These are phyloP conservation scores for Arbutus unedo DNA, from an alignment of 148 eudicot genomes.

Conservation along the genomic window DNA sequence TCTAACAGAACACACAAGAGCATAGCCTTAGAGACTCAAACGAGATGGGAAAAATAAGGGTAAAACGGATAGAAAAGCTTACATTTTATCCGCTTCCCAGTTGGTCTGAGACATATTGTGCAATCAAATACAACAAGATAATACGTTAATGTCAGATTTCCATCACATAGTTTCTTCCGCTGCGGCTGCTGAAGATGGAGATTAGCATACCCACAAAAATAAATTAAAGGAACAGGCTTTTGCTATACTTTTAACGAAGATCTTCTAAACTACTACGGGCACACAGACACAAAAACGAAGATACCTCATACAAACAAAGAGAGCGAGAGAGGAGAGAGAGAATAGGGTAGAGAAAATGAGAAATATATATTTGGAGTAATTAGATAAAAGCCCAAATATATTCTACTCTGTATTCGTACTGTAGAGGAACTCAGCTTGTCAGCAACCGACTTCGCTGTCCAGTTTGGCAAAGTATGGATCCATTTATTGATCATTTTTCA, in stretches of 20 bases:
- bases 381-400: neutral
- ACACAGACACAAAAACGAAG: neutral
- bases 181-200: conserved; percentile 12
- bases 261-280: neutral
- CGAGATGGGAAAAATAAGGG: neutral
- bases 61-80: conserved; percentile 24
- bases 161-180: neutral
- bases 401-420: too few species aligned
- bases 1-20: conserved; percentile 17
- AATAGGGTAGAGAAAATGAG: neutral
- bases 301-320: neutral
- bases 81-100: conserved; percentile 98
- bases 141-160: conserved; percentile 4
- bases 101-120: conserved; percentile 73
- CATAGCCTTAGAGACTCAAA: neutral
- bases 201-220: neutral
- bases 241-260: neutral
- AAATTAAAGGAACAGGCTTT: neutral
- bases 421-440: neutral
- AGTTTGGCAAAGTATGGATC: too few species aligned
- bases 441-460: too few species aligned
- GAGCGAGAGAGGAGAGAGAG: neutral
- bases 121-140: conserved; percentile 12
- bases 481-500: too few species aligned
- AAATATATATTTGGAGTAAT: neutral